These are phyloP conservation scores for Diaporthe longicolla DNA, from an alignment of 2,329 filamentous ascomycete species.

Conservation along the genomic window DNA sequence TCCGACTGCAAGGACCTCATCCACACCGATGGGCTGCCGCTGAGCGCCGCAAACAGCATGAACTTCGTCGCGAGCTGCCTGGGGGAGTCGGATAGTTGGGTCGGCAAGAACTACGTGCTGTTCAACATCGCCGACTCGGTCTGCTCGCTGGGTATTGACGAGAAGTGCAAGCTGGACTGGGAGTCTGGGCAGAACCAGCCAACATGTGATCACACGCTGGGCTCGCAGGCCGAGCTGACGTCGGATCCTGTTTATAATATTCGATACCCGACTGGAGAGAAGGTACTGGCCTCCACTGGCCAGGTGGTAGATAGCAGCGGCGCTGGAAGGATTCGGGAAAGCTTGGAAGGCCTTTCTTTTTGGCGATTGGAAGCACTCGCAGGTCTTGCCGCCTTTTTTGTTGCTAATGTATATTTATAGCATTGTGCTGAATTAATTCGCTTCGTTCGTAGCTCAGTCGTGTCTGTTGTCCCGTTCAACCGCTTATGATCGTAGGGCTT, in stretches of 20 bases:
- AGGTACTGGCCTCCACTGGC: constrained; percentile 53
- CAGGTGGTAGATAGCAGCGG: constrained; percentile 34
- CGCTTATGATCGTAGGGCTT: background rate
- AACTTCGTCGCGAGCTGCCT: constrained; percentile 65
- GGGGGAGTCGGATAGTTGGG: constrained; percentile 58
- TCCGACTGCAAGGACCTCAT: constrained; percentile 64
- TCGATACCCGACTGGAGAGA: constrained; percentile 60
- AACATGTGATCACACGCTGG: constrained; percentile 59
- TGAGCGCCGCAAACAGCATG: constrained; percentile 66
- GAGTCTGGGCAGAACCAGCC: constrained; percentile 60
- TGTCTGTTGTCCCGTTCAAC: background rate
- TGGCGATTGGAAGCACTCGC: background rate
- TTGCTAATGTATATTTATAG: background rate
- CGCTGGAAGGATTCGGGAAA: background rate
- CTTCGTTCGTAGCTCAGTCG: background rate
- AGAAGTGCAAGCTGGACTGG: constrained; percentile 61
- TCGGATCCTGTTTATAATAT: constrained; percentile 62
- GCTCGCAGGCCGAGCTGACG: constrained; percentile 53
- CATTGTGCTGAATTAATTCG: background rate
- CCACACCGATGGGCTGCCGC: constrained; percentile 54
- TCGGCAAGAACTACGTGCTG: constrained; percentile 62
- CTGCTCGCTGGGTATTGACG: constrained; percentile 62
- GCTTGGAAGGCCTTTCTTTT: background rate
- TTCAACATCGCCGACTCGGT: constrained; percentile 67
- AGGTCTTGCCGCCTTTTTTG: background rate